Conservation (phyloP, 768 basidiomycete genomes). For the Lentinula edodes region DNA sequence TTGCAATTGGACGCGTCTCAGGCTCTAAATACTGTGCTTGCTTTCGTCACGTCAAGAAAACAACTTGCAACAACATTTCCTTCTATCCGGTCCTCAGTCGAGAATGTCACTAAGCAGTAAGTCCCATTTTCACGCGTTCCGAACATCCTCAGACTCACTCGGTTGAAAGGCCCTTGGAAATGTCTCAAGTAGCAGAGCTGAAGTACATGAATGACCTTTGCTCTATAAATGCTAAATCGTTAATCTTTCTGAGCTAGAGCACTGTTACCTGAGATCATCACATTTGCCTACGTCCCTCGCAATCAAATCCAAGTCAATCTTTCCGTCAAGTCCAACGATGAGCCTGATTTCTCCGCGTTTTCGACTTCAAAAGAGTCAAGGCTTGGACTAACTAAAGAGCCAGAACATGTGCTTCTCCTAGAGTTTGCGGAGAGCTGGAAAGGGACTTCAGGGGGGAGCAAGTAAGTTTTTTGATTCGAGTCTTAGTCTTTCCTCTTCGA, state of each 20-base stretch:
- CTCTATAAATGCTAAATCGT: background rate
- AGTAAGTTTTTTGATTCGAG: background rate
- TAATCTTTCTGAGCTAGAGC: conserved; percentile 38
- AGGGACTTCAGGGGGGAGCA: conserved; percentile 22
- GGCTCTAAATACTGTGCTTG: conserved; percentile 87
- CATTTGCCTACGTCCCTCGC: conserved; percentile 74
- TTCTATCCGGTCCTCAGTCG: conserved; percentile 71
- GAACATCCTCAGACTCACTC: background rate
- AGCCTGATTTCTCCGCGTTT: conserved; percentile 32
- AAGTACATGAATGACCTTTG: conserved; percentile 43
- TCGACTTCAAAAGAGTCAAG: conserved; percentile 18
- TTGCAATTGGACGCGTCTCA: conserved; percentile 19
- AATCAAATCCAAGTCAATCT: conserved; percentile 53
- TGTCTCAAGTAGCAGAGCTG: conserved; percentile 75
- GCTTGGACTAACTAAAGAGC: conserved; percentile 18
- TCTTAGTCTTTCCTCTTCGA: too few species aligned
- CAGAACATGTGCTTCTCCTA: conserved; percentile 45
- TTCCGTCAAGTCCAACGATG: conserved; percentile 19
- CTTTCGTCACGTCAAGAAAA: conserved; percentile 78
- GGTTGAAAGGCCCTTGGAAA: conserved; percentile 61
- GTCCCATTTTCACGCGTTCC: conserved; percentile 10
- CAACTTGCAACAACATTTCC: conserved; percentile 78
- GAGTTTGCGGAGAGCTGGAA: conserved; percentile 45
- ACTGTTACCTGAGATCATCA: conserved; percentile 75
- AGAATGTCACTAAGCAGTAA: conserved; percentile 71